Evolutionary conservation across 805 yeast genomes (phyloP).

Genomic region (Cyberlindnera americana): DNA sequence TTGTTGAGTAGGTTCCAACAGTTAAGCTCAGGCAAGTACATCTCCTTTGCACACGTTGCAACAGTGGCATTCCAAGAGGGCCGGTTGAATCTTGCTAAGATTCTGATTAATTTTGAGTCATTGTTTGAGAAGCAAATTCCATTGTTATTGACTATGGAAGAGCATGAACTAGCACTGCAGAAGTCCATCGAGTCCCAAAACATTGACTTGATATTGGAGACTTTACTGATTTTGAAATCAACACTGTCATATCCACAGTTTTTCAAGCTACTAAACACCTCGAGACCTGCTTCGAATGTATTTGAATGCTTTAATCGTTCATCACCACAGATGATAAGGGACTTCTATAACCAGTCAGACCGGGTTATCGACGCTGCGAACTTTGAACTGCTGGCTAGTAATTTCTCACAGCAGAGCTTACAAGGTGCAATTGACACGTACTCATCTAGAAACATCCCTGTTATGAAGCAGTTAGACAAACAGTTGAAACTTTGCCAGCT

Average conservation of each 20-base stretch:
- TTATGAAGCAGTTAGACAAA: constrained; percentile 38
- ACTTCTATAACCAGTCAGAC: constrained; percentile 65
- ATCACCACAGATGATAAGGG: constrained; percentile 41
- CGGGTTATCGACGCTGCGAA: constrained; percentile 44
- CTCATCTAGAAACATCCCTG: constrained; percentile 33
- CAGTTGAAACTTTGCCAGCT: constrained; percentile 39
- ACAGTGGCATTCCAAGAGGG: constrained; percentile 79
- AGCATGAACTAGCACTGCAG: constrained; percentile 61
- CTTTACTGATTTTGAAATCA: constrained; percentile 49
- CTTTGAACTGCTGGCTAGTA: constrained; percentile 31
- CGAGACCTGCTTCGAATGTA: constrained; percentile 35
- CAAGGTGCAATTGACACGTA: constrained; percentile 25
- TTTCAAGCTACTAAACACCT: constrained; percentile 56
- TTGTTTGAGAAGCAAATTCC: constrained; percentile 55
- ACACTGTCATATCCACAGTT: constrained; percentile 63
- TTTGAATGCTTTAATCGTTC: constrained; percentile 32
- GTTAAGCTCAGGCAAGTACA: constrained; percentile 32
- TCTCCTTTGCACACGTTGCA: constrained; percentile 59
- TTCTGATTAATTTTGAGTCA: constrained; percentile 64
- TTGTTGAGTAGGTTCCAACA: constrained; percentile 45
- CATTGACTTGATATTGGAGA: constrained; percentile 52
- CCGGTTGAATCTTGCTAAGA: constrained; percentile 60
- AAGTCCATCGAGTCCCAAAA: constrained; percentile 47
- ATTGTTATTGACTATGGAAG: constrained; percentile 66
- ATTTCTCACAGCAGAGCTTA: constrained; percentile 18